Base-by-base conservation (phyloP, 2,329 filamentous ascomycete genomes). In the Trichoderma sp. region DNA sequence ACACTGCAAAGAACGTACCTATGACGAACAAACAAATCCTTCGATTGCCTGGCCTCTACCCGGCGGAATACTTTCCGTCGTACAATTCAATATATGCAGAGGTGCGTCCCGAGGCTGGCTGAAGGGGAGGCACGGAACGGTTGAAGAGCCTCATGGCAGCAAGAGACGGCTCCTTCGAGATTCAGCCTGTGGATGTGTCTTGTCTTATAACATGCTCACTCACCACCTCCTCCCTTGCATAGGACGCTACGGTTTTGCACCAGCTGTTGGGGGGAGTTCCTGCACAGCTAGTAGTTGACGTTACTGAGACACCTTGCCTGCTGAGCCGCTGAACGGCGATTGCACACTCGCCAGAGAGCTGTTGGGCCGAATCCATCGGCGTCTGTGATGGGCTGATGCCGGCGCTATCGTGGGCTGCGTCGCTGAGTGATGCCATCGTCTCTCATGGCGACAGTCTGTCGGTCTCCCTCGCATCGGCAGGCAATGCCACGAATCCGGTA, bases 401-500 rank as follows among this genome's bases (percentile, higher is more conserved):
- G 47, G 58, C 59, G 9, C 51, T 63, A 30, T 51, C 64, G 21
- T 63, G 57, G 64, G 21, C 26, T 15, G n/a, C 48, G 19, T 50
- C 24, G 21, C 50, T 57, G 50, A 21, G 63, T 56, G 28, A 52
- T 61, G 47, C 9, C 19, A 39, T 24, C 30, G 63, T 61, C 50
- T 65, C 56, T 44, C 56, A 63, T n/a, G 24, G 15, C 17, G 34
- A n/a, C 59, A 47, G 21, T 21, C 26, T 51, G 17, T 45, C 28
- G 14, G 7, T 44, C 14, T 50, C 48, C 43, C 17, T 48, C 47
- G 30, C 57, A 34, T 41, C 45, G 21, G 10, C 41, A 26, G 48
- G 7, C 54, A 55, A 44, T 26, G 28, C 26, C 65, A 58, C 47
- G 5, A 72, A 65, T 28, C 44, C 55, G 1, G 59, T 75, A 21